Evolutionary conservation across 306 rosid species (phyloP).

Genomic region (Vigna nakashimae): DNA sequence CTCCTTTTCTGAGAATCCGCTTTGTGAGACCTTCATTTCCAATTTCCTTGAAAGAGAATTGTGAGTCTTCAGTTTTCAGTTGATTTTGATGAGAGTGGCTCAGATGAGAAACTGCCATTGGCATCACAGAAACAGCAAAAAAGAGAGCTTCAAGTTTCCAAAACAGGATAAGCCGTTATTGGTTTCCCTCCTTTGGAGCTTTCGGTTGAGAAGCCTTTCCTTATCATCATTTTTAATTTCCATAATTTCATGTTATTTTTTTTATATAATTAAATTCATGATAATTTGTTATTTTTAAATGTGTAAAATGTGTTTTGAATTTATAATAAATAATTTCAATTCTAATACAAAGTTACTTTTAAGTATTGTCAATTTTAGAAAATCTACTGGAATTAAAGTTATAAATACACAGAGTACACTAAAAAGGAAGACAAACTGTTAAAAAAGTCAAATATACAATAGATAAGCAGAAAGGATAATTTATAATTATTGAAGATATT

Average conservation of each 20-base stretch:
- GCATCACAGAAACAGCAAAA: slow-evolving; percentile 28
- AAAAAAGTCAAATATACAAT: neutral
- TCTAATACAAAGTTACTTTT: neutral
- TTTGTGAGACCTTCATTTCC: slow-evolving; percentile 70
- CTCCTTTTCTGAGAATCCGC: slow-evolving; percentile 57
- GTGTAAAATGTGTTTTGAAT: neutral
- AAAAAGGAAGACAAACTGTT: neutral
- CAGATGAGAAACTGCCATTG: slow-evolving; percentile 46
- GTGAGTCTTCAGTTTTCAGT: slow-evolving; percentile 35
- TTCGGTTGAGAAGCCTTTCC: slow-evolving; percentile 47
- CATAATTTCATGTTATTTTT: neutral
- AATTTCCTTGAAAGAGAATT: slow-evolving; percentile 38
- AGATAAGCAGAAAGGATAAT: neutral
- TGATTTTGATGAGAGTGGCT: neutral
- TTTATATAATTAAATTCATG: neutral
- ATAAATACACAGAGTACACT: neutral
- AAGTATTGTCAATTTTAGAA: neutral
- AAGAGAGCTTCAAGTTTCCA: slow-evolving; percentile 35
- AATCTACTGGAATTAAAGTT: neutral
- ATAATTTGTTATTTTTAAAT: neutral
- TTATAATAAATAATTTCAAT: neutral
- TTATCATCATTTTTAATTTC: slow-evolving; percentile 5
- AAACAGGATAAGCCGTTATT: slow-evolving; percentile 67
- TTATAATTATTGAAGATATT: neutral
- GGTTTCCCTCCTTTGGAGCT: slow-evolving; percentile 64